Base-by-base conservation (phyloP, 169 alveolate species). In the Theileria annulata region DNA sequence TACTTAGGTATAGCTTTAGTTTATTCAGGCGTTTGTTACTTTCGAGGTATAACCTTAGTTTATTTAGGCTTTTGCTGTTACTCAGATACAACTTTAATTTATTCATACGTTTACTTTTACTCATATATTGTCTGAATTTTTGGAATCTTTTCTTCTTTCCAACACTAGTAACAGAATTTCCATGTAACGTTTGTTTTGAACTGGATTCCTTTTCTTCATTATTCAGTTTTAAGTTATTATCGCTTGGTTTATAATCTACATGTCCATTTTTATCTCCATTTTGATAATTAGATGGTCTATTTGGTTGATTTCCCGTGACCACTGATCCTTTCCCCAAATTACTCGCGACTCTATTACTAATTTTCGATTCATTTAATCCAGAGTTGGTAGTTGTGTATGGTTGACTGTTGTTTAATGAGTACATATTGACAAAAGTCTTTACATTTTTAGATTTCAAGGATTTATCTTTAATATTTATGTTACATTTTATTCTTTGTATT, bases 81-180 rank as follows among this genome's bases (percentile, higher is more conserved):
- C 31, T 62, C 31, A 62, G 25, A 37, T 62, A 62, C 13, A 21
- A 3, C 37, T 62, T 62, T 28, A 62, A 62, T 5, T 62, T 62
- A 17, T 62, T 19, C 48, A 62, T 37, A 28, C 71, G 33, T 25
- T 62, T 62, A 62, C 31, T 62, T 37, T 62, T 15, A 17, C 31
- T 62, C 31, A 62, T 23, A 37, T 62, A 62, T 21, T 19, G 23
- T 62, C 37, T 6, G 48, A 62, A n/a, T 23, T 62, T 62, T 62
- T 62, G 71, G 71, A 62, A 62, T 10, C 71, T 62, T 6, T 21
- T 62, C 37, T 62, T 62, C 25, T 28, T 62, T 19, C 71, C 51
- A 42, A 12, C 51, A 8, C 51, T 42, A 42, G 51, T 42, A 10
- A 42, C 51, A 42, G 51, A 42, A 42, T 42, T 17, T 1, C 51